These are phyloP conservation scores for Coelastrella sp. DNA, from an alignment of 139 green algal genomes.

Conservation along the genomic window DNA sequence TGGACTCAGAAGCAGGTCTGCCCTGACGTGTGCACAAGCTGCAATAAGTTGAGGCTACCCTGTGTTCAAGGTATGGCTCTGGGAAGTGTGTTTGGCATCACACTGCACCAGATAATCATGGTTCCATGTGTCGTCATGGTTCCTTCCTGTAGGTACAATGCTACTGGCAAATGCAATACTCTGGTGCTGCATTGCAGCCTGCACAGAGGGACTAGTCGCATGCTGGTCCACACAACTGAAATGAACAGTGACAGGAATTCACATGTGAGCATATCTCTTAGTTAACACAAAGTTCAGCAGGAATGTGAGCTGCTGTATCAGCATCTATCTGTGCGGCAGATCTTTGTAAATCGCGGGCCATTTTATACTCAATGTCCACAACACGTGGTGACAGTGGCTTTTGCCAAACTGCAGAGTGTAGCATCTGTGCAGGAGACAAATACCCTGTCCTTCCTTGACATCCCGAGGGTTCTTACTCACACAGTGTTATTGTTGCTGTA, in stretches of 20 bases:
- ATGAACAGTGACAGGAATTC: slow-evolving; percentile 4
- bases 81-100: background rate
- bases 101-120: background rate
- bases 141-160: slow-evolving; percentile 15
- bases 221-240: slow-evolving; percentile 54
- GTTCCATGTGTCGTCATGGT: background rate
- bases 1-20: no score
- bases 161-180: slow-evolving; percentile 16
- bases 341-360: no score
- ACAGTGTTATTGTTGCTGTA: background rate
- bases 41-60: no score
- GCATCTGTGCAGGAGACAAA: background rate
- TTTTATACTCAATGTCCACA: no score
- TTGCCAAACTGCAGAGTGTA: no score
- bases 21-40: no score
- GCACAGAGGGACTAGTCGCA: slow-evolving; percentile 47
- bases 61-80: background rate
- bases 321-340: background rate
- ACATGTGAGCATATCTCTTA: background rate
- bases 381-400: no score
- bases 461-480: no score
- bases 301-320: background rate
- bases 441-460: background rate
- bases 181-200: slow-evolving; percentile 59
- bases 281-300: background rate